phyloP scores from a whole-genome alignment of 306 rosid genomes.

The Luffa aegyptiaca region DNA sequence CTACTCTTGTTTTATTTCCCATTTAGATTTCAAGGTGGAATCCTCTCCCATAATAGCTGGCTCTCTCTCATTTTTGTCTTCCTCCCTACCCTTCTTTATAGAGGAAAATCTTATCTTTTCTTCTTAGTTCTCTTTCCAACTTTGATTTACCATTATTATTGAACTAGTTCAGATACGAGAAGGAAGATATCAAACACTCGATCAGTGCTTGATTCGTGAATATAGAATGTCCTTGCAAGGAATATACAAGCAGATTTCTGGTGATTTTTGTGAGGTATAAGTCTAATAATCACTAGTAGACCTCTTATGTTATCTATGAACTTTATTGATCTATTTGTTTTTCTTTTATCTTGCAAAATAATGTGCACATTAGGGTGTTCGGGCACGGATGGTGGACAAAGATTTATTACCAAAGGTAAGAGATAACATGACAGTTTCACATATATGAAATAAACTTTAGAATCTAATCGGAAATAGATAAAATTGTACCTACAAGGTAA shows the following conservation, averaged over 20 bases:
- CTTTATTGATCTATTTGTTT: not conserved
- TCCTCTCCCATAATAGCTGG: not conserved
- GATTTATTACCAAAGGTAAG: slow-evolving; percentile 76
- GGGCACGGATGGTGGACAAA: slow-evolving; percentile 77
- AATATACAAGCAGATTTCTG: slow-evolving; percentile 40
- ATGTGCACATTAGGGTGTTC: slow-evolving; percentile 50
- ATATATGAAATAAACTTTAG: not conserved
- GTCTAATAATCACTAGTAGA: not conserved
- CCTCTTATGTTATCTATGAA: not conserved
- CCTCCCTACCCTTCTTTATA: not conserved
- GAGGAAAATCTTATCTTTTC: not conserved
- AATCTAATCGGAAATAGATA: not conserved
- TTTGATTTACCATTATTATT: not conserved
- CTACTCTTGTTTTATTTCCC: not conserved
- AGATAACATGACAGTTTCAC: not conserved
- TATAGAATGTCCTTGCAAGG: slow-evolving; percentile 72
- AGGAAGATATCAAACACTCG: slow-evolving; percentile 77
- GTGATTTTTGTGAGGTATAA: slow-evolving; percentile 79
- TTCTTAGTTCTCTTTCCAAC: not conserved
- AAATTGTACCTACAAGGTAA: not conserved
- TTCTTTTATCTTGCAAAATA: not conserved
- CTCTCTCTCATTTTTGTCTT: not conserved
- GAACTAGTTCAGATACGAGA: slow-evolving; percentile 54
- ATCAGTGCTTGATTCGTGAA: slow-evolving; percentile 78
- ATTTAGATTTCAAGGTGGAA: not conserved